A percentile compares a stretch with the other conserved stretches of the same genome.
These are phyloP conservation scores for Rhizopogon salebrosus DNA, from an alignment of 768 basidiomycete genomes.

Conservation along the genomic window DNA sequence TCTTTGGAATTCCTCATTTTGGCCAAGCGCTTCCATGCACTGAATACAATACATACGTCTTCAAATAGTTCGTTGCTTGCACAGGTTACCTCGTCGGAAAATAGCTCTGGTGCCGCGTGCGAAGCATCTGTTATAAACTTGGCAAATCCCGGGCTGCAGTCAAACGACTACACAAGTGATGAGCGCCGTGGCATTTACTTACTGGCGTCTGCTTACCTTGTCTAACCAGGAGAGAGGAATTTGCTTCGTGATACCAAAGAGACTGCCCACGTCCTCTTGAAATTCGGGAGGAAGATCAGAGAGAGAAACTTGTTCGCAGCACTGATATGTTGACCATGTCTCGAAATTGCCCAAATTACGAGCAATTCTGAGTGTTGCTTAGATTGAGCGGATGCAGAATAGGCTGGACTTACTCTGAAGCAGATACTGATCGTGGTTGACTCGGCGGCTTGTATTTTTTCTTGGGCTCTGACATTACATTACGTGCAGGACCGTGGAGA, in stretches of 20 bases:
- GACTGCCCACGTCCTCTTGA: constrained; percentile 27
- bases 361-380: constrained; percentile 36
- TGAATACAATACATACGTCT: constrained; percentile 36
- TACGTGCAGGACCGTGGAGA: too few species aligned
- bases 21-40: constrained; percentile 40
- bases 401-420: constrained; percentile 36
- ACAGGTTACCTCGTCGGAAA: constrained; percentile 23
- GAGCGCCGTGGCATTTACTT: background rate
- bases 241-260: constrained; percentile 32
- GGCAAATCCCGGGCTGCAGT: background rate
- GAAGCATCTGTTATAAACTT: constrained; percentile 28
- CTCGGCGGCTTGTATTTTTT: constrained; percentile 12
- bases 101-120: constrained; percentile 33
- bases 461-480: background rate
- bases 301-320: constrained; percentile 44
- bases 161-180: background rate
- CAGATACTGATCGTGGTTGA: constrained; percentile 35
- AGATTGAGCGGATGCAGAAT: background rate
- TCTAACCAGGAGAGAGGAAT: constrained; percentile 41
- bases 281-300: constrained; percentile 39
- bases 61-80: constrained; percentile 25
- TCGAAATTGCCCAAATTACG: constrained; percentile 44
- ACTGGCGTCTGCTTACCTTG: constrained; percentile 23
- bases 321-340: constrained; percentile 44
- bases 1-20: constrained; percentile 40